Base-by-base conservation (phyloP, 2,329 filamentous ascomycete genomes). In the Alternaria solani region DNA sequence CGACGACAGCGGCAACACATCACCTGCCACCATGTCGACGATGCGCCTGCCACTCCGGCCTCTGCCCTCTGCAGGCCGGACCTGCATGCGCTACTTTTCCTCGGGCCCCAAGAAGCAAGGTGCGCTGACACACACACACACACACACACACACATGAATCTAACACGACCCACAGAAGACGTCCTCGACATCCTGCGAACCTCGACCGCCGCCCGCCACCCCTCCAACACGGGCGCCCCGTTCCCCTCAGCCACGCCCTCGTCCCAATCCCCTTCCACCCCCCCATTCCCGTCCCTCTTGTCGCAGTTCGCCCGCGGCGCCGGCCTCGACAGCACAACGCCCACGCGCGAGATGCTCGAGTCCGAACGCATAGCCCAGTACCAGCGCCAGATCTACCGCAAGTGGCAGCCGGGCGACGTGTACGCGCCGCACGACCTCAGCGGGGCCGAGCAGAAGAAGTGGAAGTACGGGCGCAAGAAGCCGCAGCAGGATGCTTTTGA, bases 351-450 rank as follows among this genome's bases (percentile, higher is more conserved):
- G 39, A 59, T 76, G 32, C 28, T 73, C 43, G 71, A 77, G 51
- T 69, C 66, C 46, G 75, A 69, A 63, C 66, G 68, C 34, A 68
- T 75, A 16, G 55, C 64, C 25, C 86, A 88, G 64, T 87, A 88
- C 76, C 80, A 88, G 69, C 82, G 80, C 63, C 88, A 92, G 78
- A 85, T 89, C 79, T 85, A 87, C 36, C 89, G 94, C 48, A 84
- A 85, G 41, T 98, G 91, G 90, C 83, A 84, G 70, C 72, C 82
- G 0, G 95, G 95, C 69, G 94, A 98, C 75, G 85, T 97, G 53
- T 98, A 98, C 81, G 87, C 93, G 61, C 95, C 95, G 34, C 91
- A 94, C 75, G 95, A 99, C 80, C 79, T 99, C 75, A 90, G 88
- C 56, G 85, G 88, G 25, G 81, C 83, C 36, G 94, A 97, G 85